Base-by-base conservation (phyloP, 2,329 filamentous ascomycete species). In the Calonectria henricotiae region DNA sequence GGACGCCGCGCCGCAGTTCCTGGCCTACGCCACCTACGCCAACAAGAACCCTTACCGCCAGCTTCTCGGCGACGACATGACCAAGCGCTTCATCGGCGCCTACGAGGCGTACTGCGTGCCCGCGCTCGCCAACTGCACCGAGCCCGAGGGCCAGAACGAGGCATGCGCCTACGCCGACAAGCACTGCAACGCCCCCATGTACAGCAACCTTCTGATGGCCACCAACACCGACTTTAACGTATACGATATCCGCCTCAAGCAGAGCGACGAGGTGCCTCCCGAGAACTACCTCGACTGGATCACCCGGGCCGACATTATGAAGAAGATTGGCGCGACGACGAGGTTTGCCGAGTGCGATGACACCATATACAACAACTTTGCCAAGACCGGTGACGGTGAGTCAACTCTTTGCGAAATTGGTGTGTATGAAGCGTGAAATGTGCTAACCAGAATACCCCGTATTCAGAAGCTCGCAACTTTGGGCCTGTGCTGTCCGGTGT, bases 221-320 rank as follows among this genome's bases (percentile, higher is more conserved):
- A 65, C 74, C 15, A 74, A 79, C 39, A 70, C 58, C 35, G 77
- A 83, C 73, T 85, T 85, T 58, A 83, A 85, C 62, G 81, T 86
- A 15, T 88, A 88, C 70, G 86, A 88, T 65, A 79, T 88, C 25
- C 81, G 86, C 5, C 73, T 82, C 7, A 75, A 71, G 15, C 63
- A 49, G n/a, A 60, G 67, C 11, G 74, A 72, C 30, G 74, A 71
- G 17, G 71, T 67, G 15, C 76, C 76, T 27, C 76, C 76, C 1
- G 75, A 78, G 65, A 77, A 62, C 3, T 78, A 74, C 32, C 30
- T 75, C 1, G 68, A 76, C 30, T 78, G 76, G 25, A 61, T 78
- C n/a, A 77, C 74, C 1, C 63, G 75, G 27, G 61, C 68, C 2
- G 76, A 78, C 7, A 60, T 78, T 1, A 76, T 77, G 74, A 63